Evolutionary conservation across 2,329 filamentous ascomycete species (phyloP).

Genomic region (Cladosporium sp.): DNA sequence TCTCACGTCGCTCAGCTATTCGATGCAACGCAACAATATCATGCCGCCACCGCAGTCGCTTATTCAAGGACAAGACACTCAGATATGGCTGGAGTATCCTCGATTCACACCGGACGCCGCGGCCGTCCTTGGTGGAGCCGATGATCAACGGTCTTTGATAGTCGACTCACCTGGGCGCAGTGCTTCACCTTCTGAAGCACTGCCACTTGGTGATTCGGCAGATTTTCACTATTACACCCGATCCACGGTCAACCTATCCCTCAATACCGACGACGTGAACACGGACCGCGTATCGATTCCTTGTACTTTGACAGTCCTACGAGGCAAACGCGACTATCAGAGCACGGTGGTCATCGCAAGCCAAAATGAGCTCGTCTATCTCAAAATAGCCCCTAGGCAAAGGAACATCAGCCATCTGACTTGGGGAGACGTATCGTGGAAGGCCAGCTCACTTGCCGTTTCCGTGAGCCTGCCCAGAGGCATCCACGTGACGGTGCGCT

Average conservation of each 20-base stretch:
- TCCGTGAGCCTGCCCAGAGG: constrained; percentile 67
- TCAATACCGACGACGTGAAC: constrained; percentile 67
- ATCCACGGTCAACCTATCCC: constrained; percentile 65
- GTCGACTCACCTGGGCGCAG: not conserved
- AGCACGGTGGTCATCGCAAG: constrained; percentile 70
- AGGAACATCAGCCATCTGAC: constrained; percentile 50
- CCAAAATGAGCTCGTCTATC: constrained; percentile 69
- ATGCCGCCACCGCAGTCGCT: constrained; percentile 59
- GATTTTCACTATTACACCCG: constrained; percentile 68
- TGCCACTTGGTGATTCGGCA: constrained; percentile 70
- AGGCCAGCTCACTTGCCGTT: constrained; percentile 58
- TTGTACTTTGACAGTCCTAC: constrained; percentile 68
- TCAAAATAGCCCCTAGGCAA: constrained; percentile 59
- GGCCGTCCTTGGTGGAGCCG: constrained; percentile 60
- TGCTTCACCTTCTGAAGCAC: constrained; percentile 53
- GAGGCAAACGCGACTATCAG: constrained; percentile 61
- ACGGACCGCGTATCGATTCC: constrained; percentile 63
- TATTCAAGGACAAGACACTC: constrained; percentile 72
- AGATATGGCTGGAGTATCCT: constrained; percentile 76
- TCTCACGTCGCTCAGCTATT: constrained; percentile 67
- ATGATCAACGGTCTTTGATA: constrained; percentile 8
- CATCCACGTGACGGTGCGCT: constrained; percentile 65
- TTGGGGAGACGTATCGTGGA: constrained; percentile 81
- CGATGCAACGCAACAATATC: constrained; percentile 78
- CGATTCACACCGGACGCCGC: constrained; percentile 64